phyloP scores from a whole-genome alignment of 202 grass and related monocot species.

The Sporobolus alterniflorus region DNA sequence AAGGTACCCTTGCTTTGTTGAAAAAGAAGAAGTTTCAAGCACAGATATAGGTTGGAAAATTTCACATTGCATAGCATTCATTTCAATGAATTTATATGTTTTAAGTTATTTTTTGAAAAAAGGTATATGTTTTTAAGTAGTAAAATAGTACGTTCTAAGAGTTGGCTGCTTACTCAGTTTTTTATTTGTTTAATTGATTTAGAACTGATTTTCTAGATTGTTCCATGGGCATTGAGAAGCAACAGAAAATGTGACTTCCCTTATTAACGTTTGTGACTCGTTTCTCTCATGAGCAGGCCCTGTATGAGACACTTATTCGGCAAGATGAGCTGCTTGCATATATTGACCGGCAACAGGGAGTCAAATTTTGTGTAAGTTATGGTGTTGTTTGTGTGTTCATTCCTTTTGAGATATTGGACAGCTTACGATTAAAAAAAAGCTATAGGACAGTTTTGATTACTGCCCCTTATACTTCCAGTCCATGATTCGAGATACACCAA shows the following conservation, averaged over 20 bases:
- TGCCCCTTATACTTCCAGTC: conserved; percentile 13
- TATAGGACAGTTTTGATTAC: neutral
- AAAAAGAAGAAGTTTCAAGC: neutral
- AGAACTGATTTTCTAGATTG: neutral
- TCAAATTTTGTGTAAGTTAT: conserved; percentile 56
- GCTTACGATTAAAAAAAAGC: no score
- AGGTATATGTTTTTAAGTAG: neutral
- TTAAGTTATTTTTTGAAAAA: no score
- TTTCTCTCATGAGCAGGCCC: conserved; percentile 43
- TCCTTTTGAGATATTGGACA: neutral
- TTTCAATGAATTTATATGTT: neutral
- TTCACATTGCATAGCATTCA: neutral
- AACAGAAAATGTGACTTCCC: neutral
- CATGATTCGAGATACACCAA: neutral
- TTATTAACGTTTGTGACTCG: conserved; percentile 4
- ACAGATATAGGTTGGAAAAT: neutral
- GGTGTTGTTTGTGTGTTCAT: neutral
- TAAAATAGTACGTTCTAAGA: neutral
- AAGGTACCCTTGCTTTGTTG: conserved; percentile 57
- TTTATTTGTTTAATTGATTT: neutral
- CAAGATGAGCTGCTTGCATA: conserved; percentile 86
- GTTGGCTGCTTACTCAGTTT: neutral
- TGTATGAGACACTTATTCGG: conserved; percentile 76
- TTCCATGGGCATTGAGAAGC: neutral
- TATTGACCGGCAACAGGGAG: conserved; percentile 58